Evolutionary conservation across 2,329 filamentous ascomycete species (phyloP), one percentile per base, ranked within the genome.

Genomic region (Ascocoryne sarcoides): DNA sequence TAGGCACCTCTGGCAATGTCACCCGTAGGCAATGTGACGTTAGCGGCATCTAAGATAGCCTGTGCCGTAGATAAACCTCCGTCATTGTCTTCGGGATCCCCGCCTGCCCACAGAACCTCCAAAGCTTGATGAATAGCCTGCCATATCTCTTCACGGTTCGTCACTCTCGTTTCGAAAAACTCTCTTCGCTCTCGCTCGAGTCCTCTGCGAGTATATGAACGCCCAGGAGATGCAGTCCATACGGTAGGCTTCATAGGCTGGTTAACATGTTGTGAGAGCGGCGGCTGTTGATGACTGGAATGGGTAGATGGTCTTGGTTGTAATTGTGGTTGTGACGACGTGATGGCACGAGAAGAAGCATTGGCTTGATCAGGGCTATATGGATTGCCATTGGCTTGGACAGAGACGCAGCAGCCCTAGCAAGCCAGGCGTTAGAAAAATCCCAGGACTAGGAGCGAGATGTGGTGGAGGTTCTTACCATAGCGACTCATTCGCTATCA

Each of bases 151-250:
- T 71, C 56, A 3, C 77, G 72, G 2, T 87, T 87, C 0, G 82
- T 84, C 12, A 93, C 85, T 34, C 87, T 70, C 1, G 89, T 95
- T 46, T 95, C 88, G 62, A 94, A 96, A 68, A 93, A 95, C 46
- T 87, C 87, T 36, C 65, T 66, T 36, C 90, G 75, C 63, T 95
- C 85, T 21, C 70, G 70, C 43, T 78, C 75, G 2, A 95, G 67
- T 39, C 81, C 67, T 12, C 64, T 57, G 7, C 23, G 23, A n/a
- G 73, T 76, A 1, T 84, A 88, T 84, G 84, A 93, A 12, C 65
- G 62, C 15, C 75, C 75, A 39, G 71, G 69, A 46, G 70, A 72
- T 42, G 79, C 76, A 10, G 66, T 66, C 83, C 83, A 88, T 40
- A 71, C 64, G 51, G 84, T 81, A 1, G 69, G 70, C 32, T 73